Evolutionary conservation across 208 protist genomes (phyloP).

Genomic region (Trypanosoma boissoni): DNA sequence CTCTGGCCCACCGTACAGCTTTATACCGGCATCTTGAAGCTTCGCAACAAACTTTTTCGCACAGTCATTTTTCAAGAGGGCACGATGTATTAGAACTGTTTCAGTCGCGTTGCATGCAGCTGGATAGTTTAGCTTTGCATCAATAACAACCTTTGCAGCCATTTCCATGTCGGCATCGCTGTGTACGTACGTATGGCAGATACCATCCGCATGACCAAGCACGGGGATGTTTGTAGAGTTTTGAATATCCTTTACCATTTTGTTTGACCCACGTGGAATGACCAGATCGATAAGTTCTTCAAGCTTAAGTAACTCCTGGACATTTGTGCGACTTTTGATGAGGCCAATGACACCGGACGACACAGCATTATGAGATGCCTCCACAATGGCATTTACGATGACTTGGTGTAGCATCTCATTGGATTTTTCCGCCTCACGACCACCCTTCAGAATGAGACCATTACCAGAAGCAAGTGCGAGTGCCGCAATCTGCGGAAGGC

Average conservation of each 20-base stretch:
- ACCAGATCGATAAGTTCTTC: conserved; percentile 90
- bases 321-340: conserved; percentile 44
- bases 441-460: conserved; percentile 88
- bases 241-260: conserved; percentile 89
- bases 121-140: conserved; percentile 94
- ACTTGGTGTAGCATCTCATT: conserved; percentile 53
- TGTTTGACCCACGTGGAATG: conserved; percentile 90
- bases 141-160: conserved; percentile 59
- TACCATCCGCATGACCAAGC: conserved; percentile 93
- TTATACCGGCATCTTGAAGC: conserved; percentile 49
- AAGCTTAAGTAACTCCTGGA: conserved; percentile 43
- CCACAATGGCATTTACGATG: conserved; percentile 43
- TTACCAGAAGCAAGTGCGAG: conserved; percentile 85
- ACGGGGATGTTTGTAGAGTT: conserved; percentile 87
- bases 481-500: conserved; percentile 73
- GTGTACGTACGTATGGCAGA: conserved; percentile 94
- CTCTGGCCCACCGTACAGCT: conserved; percentile 42
- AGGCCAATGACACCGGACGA: conserved; percentile 48
- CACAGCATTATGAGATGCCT: conserved; percentile 29
- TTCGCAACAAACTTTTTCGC: conserved; percentile 33
- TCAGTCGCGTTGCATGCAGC: conserved; percentile 94
- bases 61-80: conserved; percentile 23
- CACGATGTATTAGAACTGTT: conserved; percentile 87
- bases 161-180: conserved; percentile 58
- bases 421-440: conserved; percentile 66